Evolutionary conservation across 495 filamentous ascomycete species (phyloP), one percentile per base, ranked within the genome.

Genomic region (Lasiosphaeria miniovina): DNA sequence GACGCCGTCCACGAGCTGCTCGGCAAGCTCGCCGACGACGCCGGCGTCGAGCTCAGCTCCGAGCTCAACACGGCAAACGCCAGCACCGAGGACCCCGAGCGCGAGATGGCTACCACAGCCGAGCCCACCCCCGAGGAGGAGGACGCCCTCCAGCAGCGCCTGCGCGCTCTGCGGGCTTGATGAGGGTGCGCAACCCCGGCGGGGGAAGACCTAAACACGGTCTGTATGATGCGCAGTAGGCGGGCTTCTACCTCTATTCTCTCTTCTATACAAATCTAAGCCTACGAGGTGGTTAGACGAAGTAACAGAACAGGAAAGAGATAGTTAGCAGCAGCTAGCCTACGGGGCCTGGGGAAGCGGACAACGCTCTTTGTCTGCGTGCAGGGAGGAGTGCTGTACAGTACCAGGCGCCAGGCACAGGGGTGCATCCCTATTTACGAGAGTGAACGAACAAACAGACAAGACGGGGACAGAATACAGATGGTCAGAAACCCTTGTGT

Each of bases 1-100:
- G 90, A 92, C 55, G 89, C 90, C 65, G 90, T 93, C 10, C 90
- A 93, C 72, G 82, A 88, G 60, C 70, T 93, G 64, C 87, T 93
- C 70, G 82, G 79, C 57, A 88, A 92, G 77, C 85, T 90, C 7
- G 90, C 90, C 55, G 90, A 93, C 73, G 89, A 93, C 72, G 89
- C 88, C 14, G 90, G 90, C 34, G 77, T 93, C 53, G 86, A 92
- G 74, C 75, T 93, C 57, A 76, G 83, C 57, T 75, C 84, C 59
- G 89, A 90, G 73, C 82, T 93, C 73, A 84, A 84, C 64, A 79
- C 73, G 33, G 84, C 82, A 3, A 78, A 74, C 40, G 78, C 82
- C n/a, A 82, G 77, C 61, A 77, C 70, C 59, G 78, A 76, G 36
- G 80, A 81, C 49, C 81, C 80, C 34, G 71, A 74, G 12, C 74